Conservation (phyloP, 169 alveolate species). For the Plasmodium gallinaceum region DNA sequence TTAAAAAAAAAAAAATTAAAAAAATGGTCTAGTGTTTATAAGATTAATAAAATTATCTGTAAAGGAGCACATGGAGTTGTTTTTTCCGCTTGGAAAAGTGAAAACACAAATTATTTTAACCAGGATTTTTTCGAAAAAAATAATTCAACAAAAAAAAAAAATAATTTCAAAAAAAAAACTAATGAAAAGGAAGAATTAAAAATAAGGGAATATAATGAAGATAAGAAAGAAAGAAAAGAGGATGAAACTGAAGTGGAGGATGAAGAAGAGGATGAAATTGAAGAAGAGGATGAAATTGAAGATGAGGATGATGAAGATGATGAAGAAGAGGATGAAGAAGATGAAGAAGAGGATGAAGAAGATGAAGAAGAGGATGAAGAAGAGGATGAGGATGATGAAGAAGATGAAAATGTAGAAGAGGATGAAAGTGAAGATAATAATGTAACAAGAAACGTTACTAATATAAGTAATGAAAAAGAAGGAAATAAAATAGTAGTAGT, state of each 20-base stretch:
- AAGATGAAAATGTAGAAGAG: background rate
- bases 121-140: background rate
- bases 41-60: constrained; percentile 42
- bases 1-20: constrained; percentile 26
- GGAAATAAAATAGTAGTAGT: background rate
- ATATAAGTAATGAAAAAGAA: background rate
- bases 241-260: constrained; percentile 3
- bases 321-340: constrained; percentile 5
- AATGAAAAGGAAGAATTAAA: background rate
- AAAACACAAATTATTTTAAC: background rate
- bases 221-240: background rate
- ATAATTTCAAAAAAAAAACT: background rate
- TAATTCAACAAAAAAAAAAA: too few species aligned
- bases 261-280: constrained; percentile 7
- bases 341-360: background rate
- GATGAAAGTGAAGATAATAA: background rate
- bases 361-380: background rate
- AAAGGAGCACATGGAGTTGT: constrained; percentile 74
- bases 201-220: background rate
- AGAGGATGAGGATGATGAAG: background rate
- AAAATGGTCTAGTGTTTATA: constrained; percentile 62
- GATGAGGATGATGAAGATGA: constrained; percentile 10
- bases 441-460: background rate
- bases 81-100: constrained; percentile 53
- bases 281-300: background rate